Base-by-base conservation (phyloP, 2,329 filamentous ascomycete species). In the Trichoderma brevicompactum region DNA sequence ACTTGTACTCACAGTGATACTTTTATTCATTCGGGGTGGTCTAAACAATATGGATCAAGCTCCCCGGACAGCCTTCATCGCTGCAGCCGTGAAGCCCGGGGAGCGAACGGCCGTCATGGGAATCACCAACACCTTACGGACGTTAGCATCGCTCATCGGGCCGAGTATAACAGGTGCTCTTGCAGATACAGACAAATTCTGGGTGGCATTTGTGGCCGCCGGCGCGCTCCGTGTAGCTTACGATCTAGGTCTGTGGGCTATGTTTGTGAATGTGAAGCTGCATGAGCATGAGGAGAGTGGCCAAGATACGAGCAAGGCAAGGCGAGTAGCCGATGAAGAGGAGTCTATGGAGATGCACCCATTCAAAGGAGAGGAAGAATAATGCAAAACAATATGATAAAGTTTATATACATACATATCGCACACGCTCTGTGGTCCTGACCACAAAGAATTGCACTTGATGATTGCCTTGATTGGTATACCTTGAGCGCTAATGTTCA, bases 61-160 rank as follows among this genome's bases (percentile, higher is more conserved):
- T 0, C 88, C 88, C 0, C 80, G 88, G 2, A 79, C 87, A 0
- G 87, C 88, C 0, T 86, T 91, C 65, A 89, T 91, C 56, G 87
- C 88, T 1, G 87, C 87, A 0, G 86, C 89, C 0, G 87, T 90
- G 2, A 83, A 81, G 67, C 84, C 87, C 0, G 83, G 86, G 62
- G 88, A 91, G 74, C 79, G 88, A 1, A 91, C 88, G 0, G 88
- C 87, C 0, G 87, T 88, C n/a, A 88, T 90, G 86, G 88, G 88
- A 12, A 87, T 91, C 69, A 89, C 87, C 0, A 81, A 79, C 53
- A 86, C 86, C 71, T 66, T 89, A 34, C 79, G 87, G 7, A 90
- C 87, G 0, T 70, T 90, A 10, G 85, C 87, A 0, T 81, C 85
- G 67, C 86, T 80, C 65, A 73, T 79, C 0, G 81, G 86, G 0